Conservation (phyloP, 1,139 yeast species). For the Blastobotrys illinoisensis region DNA sequence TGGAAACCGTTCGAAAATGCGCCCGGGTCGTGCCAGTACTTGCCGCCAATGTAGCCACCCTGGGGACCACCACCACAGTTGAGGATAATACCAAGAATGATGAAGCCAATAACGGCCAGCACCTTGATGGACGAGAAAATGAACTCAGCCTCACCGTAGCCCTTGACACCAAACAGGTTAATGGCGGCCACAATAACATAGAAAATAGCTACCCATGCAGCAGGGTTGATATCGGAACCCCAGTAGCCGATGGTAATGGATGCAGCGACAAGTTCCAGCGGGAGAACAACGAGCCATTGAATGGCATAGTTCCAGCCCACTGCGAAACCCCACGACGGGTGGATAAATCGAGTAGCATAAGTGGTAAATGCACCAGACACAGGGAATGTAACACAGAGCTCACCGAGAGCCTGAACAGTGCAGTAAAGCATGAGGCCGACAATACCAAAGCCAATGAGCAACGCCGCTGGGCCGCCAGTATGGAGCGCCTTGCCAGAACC, state of each 20-base stretch:
- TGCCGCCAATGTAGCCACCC: slow-evolving; percentile 57
- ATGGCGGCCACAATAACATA: slow-evolving; percentile 50
- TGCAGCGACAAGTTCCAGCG: slow-evolving; percentile 73
- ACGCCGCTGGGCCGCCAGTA: slow-evolving; percentile 77
- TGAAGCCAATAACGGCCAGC: slow-evolving; percentile 56
- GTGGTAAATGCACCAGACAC: slow-evolving; percentile 75
- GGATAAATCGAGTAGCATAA: slow-evolving; percentile 64
- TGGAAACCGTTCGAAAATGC: slow-evolving; percentile 63
- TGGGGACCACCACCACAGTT: slow-evolving; percentile 67
- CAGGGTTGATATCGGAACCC: slow-evolving; percentile 53
- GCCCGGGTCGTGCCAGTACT: slow-evolving; percentile 58
- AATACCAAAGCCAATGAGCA: slow-evolving; percentile 66
- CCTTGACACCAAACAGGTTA: slow-evolving; percentile 62
- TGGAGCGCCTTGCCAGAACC: slow-evolving; percentile 67
- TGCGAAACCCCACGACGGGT: slow-evolving; percentile 76
- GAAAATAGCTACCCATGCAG: slow-evolving; percentile 63
- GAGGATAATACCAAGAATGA: slow-evolving; percentile 56
- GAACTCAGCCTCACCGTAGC: slow-evolving; percentile 72
- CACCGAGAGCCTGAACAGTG: slow-evolving; percentile 82
- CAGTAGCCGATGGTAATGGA: slow-evolving; percentile 64
- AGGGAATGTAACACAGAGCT: slow-evolving; percentile 72
- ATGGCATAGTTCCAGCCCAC: slow-evolving; percentile 77
- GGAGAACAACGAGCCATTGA: slow-evolving; percentile 71
- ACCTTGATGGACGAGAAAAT: slow-evolving; percentile 52
- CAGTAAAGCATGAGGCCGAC: slow-evolving; percentile 67